Conservation (phyloP, 148 eudicot genomes). For the Limonium bicolor region DNA sequence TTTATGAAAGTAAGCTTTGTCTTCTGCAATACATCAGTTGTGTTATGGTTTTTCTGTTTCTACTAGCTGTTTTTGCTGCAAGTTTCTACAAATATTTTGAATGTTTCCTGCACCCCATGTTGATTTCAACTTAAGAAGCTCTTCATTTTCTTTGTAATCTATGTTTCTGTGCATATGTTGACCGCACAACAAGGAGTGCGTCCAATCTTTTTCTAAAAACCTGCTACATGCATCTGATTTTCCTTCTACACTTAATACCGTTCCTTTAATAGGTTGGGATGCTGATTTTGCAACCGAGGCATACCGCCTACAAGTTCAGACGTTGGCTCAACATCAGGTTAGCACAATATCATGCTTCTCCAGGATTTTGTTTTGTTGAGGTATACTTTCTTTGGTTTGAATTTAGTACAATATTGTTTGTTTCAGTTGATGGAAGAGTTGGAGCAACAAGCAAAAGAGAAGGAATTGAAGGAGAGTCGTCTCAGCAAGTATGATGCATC, state of each 20-base stretch:
- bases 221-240: too few species aligned
- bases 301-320: slow-evolving; percentile 87
- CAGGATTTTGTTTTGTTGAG: neutral
- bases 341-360: neutral
- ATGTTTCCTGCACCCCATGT: too few species aligned
- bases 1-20: slow-evolving; percentile 83
- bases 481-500: slow-evolving; percentile 23
- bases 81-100: too few species aligned
- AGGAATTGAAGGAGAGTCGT: slow-evolving; percentile 37
- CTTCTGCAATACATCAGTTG: neutral
- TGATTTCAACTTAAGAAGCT: too few species aligned
- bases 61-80: too few species aligned
- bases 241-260: too few species aligned
- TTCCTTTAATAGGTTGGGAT: slow-evolving; percentile 65
- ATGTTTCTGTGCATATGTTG: too few species aligned
- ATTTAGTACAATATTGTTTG: too few species aligned
- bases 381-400: slow-evolving; percentile 5
- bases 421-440: slow-evolving; percentile 88
- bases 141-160: too few species aligned
- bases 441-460: slow-evolving; percentile 73
- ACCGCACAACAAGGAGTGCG: too few species aligned
- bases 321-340: slow-evolving; percentile 87
- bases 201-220: too few species aligned
- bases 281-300: slow-evolving; percentile 92
- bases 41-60: too few species aligned